Evolutionary conservation across 768 basidiomycete species (phyloP), one percentile per base, ranked within the genome.

Genomic region (Lepiota brunneoincarnata): DNA sequence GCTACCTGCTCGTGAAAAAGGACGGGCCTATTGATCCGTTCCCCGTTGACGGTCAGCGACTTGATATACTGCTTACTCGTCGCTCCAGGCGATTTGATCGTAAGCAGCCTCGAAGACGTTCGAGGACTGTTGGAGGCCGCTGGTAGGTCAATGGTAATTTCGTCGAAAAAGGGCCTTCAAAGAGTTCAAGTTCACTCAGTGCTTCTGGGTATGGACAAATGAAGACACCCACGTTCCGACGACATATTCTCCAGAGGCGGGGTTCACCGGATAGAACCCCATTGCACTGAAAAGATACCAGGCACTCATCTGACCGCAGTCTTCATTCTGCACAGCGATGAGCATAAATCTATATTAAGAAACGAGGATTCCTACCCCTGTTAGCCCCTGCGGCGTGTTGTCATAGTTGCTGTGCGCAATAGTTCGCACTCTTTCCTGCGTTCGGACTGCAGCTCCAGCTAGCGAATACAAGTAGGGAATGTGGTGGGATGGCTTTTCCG

Each of bases 271-370:
- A 60, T 93, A 93, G 67, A 93, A 89, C 1, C 91, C 90, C 67
- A 93, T 75, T 0, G 89, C 82, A 46, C 82, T 86, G 70, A 91
- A 92, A 12, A 92, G 76, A 60, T 86, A 92, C 91, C 91, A 93
- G 0, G 90, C 87, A 61, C 87, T 89, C 91, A 93, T 93, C 65
- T 93, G 91, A 1, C 91, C 90, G 58, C 90, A 92, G 63, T 93
- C 91, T 65, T 93, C 91, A 60, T 93, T 93, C 86, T 91, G 56
- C 21, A 51, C 9, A 50, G 6, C 5, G 47, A 37, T 43, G 24
- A 48, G 38, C 10, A 23, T 39, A 7, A 41, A 34, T 26, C 23
- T 41, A 20, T 20, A 18, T 17, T 7, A 20, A 37, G 31, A 9
- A 44, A 26, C 11, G 15, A 21, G 42, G 26, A 35, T 20, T 67